These are phyloP conservation scores for Coelastrella sp. DNA, from an alignment of 139 green algal species.

Conservation along the genomic window DNA sequence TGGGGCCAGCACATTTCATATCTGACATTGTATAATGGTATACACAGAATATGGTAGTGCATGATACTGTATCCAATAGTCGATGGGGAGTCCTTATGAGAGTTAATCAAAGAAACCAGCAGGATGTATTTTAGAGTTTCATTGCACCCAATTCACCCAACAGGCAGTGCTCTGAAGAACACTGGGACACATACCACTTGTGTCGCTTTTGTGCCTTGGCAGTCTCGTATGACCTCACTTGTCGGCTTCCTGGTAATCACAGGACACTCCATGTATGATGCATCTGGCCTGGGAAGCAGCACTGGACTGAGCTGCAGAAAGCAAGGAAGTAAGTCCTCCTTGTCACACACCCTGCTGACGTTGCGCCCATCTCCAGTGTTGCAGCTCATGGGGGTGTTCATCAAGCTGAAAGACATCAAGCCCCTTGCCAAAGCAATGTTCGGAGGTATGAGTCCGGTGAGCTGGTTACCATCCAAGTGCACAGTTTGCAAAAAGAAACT, in stretches of 20 bases:
- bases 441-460: background rate
- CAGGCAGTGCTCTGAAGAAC: background rate
- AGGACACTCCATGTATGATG: conserved; percentile 7
- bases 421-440: background rate
- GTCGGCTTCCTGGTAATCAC: background rate
- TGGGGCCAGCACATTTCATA: too few relatives aligned
- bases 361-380: background rate
- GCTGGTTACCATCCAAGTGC: background rate
- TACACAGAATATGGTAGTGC: too few relatives aligned
- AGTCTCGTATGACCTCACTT: background rate
- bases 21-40: too few relatives aligned
- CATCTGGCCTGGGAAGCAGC: background rate
- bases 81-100: too few relatives aligned
- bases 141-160: too few relatives aligned
- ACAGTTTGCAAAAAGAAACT: background rate
- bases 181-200: background rate
- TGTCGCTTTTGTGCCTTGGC: background rate
- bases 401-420: background rate
- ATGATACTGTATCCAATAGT: too few relatives aligned
- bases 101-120: too few relatives aligned
- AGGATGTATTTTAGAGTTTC: too few relatives aligned
- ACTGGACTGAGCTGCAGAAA: background rate
- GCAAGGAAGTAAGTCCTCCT: conserved; percentile 11
- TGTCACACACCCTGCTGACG: background rate
- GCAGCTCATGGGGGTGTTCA: background rate